These are phyloP conservation scores for Penicillium angulare DNA, from an alignment of 495 filamentous ascomycete species.

Conservation along the genomic window DNA sequence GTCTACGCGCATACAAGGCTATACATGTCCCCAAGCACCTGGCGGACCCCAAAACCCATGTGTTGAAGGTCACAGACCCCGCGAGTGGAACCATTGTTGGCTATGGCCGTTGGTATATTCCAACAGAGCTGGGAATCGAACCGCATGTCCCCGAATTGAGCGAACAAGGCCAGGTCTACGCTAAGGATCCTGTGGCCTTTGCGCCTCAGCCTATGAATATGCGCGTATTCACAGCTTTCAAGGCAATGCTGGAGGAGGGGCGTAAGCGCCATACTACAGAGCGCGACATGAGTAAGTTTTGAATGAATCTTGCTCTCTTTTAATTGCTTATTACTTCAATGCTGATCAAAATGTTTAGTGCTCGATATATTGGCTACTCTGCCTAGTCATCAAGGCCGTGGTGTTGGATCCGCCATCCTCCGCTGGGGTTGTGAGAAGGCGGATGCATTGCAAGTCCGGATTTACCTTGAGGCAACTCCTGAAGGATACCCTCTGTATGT, in stretches of 20 bases:
- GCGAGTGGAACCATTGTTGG: conserved; percentile 11
- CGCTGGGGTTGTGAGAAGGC: conserved; percentile 49
- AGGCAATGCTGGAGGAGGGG: conserved; percentile 10
- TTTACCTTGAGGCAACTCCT: conserved; percentile 56
- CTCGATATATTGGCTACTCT: conserved; percentile 49
- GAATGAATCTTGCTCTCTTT: too few species aligned
- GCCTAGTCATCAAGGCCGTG: conserved; percentile 47
- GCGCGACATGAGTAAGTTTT: conserved; percentile 22
- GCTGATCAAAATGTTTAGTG: conserved; percentile 5
- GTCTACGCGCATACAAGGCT: conserved; percentile 16
- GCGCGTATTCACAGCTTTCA: conserved; percentile 11
- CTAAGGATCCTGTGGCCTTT: conserved; percentile 10
- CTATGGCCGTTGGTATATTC: conserved; percentile 25
- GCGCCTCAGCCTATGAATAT: conserved; percentile 24
- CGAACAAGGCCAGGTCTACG: conserved; percentile 13
- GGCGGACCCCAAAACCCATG: conserved; percentile 23
- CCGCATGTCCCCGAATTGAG: conserved; percentile 10
- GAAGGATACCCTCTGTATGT: conserved; percentile 53
- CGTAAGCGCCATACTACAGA: conserved; percentile 18
- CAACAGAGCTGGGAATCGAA: conserved; percentile 7
- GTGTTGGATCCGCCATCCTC: conserved; percentile 48
- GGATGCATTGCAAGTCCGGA: conserved; percentile 42
- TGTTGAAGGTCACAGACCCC: conserved; percentile 20
- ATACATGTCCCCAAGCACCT: conserved; percentile 24
- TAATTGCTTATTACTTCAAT: neutral